Evolutionary conservation across 2,329 filamentous ascomycete species (phyloP).

Genomic region (Fusarium buxicola): DNA sequence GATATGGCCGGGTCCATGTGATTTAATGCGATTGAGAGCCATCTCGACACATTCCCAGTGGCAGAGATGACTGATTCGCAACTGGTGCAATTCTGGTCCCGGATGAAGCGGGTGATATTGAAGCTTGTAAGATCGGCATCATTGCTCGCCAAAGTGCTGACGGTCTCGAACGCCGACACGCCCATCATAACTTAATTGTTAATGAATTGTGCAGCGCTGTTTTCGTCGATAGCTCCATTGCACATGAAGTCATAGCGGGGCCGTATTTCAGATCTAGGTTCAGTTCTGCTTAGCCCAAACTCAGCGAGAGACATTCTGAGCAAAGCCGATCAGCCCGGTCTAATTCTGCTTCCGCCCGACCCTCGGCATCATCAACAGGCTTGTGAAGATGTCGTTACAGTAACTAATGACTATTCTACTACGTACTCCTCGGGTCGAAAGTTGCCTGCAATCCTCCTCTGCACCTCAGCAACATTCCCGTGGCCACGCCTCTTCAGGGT

Average conservation of each 20-base stretch:
- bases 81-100: not conserved
- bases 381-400: not conserved
- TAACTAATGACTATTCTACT: too few species aligned
- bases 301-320: slow-evolving; percentile 4
- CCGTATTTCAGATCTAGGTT: not conserved
- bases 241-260: slow-evolving; percentile 21
- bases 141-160: not conserved
- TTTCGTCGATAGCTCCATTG: not conserved
- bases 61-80: too few species aligned
- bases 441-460: slow-evolving; percentile 21
- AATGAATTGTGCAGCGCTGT: not conserved
- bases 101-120: not conserved
- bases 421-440: not conserved
- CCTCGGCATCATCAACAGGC: not conserved
- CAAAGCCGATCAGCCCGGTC: slow-evolving; percentile 3
- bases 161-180: not conserved
- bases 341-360: not conserved
- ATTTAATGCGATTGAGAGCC: slow-evolving; percentile 46
- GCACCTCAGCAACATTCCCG: slow-evolving; percentile 26
- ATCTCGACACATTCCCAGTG: too few species aligned
- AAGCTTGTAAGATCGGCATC: slow-evolving; percentile 2
- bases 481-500: slow-evolving; percentile 27
- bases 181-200: not conserved
- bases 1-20: slow-evolving; percentile 45
- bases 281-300: not conserved